phyloP scores from a whole-genome alignment of 495 filamentous ascomycete species.

The Aspergillus heteromorphus region DNA sequence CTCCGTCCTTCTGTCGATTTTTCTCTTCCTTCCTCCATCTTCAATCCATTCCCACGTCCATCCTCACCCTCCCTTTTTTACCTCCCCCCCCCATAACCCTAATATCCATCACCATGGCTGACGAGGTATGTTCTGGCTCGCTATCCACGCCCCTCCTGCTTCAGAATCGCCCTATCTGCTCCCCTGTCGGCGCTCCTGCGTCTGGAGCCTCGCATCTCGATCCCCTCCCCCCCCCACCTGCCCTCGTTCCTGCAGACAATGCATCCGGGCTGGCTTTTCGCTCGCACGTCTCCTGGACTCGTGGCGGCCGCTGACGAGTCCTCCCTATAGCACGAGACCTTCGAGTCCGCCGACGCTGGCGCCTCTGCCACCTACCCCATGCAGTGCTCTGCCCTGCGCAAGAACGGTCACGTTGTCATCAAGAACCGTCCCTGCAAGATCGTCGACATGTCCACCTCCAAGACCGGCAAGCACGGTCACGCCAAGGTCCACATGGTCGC shows the following conservation, averaged over 20 bases:
- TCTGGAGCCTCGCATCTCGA: constrained; percentile 31
- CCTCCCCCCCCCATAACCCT: constrained; percentile 18
- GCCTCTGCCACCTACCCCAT: constrained; percentile 91
- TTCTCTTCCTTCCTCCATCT: constrained; percentile 15
- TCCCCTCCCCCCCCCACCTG: constrained; percentile 15
- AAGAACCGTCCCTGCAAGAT: constrained; percentile 99
- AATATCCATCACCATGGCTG: constrained; percentile 37
- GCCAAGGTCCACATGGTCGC: constrained; percentile 98
- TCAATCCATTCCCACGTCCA: constrained; percentile 6
- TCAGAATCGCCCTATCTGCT: constrained; percentile 2
- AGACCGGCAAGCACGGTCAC: constrained; percentile 99
- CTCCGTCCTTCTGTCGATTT: constrained; percentile 14
- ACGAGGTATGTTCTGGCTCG: constrained; percentile 32
- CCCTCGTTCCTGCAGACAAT: constrained; percentile 4
- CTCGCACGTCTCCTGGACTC: neutral
- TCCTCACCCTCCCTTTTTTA: constrained; percentile 13
- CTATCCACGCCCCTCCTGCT: neutral
- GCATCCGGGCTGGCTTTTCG: neutral
- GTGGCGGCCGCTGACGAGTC: neutral
- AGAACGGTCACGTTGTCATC: constrained; percentile 98
- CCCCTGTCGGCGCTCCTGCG: constrained; percentile 10
- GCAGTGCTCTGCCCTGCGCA: constrained; percentile 98
- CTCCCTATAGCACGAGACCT: constrained; percentile 71
- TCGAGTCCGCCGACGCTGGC: constrained; percentile 89
- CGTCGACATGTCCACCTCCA: constrained; percentile 99